A percentile compares a stretch with the other conserved stretches of the same genome.
These are phyloP conservation scores for Fraxinus cuspidata DNA, from an alignment of 257 asterid genomes.

Conservation along the genomic window DNA sequence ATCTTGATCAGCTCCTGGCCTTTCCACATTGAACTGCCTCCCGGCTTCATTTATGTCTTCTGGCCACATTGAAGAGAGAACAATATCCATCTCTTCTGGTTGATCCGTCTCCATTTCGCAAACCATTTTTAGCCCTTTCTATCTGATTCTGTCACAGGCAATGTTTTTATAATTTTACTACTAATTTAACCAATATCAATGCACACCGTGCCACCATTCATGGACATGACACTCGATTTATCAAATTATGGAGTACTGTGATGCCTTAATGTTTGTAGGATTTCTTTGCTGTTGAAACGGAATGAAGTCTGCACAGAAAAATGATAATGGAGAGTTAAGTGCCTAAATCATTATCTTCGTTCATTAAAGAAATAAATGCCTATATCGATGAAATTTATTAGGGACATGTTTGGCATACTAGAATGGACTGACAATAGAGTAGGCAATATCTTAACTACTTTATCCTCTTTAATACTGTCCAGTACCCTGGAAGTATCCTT, in stretches of 20 bases:
- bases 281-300: not conserved
- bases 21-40: slow-evolving; percentile 75
- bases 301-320: slow-evolving; percentile 22
- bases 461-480: not conserved
- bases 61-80: slow-evolving; percentile 97
- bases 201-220: slow-evolving; percentile 1
- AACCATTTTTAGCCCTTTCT: slow-evolving; percentile 33
- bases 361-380: not conserved
- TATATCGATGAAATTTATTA: not conserved
- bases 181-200: slow-evolving; percentile 5
- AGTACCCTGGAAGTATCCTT: not conserved
- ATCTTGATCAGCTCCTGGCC: slow-evolving; percentile 73
- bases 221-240: not conserved
- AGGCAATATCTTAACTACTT: not conserved
- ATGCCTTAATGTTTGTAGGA: not conserved
- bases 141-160: not conserved
- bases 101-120: slow-evolving; percentile 68
- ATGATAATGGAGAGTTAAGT: not conserved
- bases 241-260: not conserved
- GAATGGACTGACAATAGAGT: not conserved
- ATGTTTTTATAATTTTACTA: not conserved
- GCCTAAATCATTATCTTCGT: not conserved
- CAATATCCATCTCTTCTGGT: slow-evolving; percentile 73
- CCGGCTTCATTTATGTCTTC: slow-evolving; percentile 85
- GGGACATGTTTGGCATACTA: not conserved